Evolutionary conservation across 805 yeast species (phyloP).

Genomic region (Lipomyces kockii): DNA sequence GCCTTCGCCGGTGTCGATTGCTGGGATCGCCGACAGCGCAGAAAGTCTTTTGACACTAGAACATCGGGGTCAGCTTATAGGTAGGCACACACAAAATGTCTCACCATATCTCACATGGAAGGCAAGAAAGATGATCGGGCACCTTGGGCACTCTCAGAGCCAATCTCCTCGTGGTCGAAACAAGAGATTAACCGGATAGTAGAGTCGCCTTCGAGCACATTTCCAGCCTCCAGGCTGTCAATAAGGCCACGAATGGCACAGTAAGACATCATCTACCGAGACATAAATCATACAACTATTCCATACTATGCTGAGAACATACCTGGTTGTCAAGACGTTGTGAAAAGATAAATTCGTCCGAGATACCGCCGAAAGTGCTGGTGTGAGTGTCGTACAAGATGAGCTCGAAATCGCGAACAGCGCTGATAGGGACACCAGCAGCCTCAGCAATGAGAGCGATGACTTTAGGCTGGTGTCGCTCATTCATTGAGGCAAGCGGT

Average conservation of each 20-base stretch:
- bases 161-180: slow-evolving; percentile 96
- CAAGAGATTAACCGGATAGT: slow-evolving; percentile 77
- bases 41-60: slow-evolving; percentile 33
- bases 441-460: slow-evolving; percentile 72
- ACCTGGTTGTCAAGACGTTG: slow-evolving; percentile 91
- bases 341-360: slow-evolving; percentile 87
- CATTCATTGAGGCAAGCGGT: slow-evolving; percentile 65
- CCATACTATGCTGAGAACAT: slow-evolving; percentile 47
- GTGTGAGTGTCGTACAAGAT: slow-evolving; percentile 83
- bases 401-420: slow-evolving; percentile 89
- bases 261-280: slow-evolving; percentile 55
- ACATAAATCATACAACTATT: not conserved
- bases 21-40: slow-evolving; percentile 38
- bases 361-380: slow-evolving; percentile 82
- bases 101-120: slow-evolving; percentile 51
- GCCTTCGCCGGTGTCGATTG: slow-evolving; percentile 42
- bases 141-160: slow-evolving; percentile 93
- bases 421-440: slow-evolving; percentile 52
- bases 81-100: not conserved
- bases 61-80: not conserved
- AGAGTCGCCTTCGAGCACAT: slow-evolving; percentile 51
- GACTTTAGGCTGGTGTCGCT: slow-evolving; percentile 78
- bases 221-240: slow-evolving; percentile 49
- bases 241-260: slow-evolving; percentile 75
- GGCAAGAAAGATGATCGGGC: slow-evolving; percentile 92